Base-by-base conservation (phyloP, 768 basidiomycete genomes). In the Chiua virens region DNA sequence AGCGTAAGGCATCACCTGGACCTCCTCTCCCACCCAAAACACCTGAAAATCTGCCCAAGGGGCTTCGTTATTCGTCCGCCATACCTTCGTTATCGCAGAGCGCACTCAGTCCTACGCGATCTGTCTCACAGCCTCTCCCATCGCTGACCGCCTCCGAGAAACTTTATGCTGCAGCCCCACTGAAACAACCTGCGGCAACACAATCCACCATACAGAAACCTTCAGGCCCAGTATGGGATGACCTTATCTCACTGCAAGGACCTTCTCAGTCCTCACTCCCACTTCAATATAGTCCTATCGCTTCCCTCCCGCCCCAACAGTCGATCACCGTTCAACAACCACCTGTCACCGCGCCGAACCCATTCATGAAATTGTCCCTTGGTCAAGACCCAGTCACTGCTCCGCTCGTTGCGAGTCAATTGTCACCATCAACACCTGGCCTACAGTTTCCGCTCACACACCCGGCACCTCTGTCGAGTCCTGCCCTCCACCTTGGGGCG, bases 141-240 rank as follows among this genome's bases (percentile, higher is more conserved):
- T 48, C 46, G 21, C 49, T 42, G 15, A 28, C 34, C 21, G 28
- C 25, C 34, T 38, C 50, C 18, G 66, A 66, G 30, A 60, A 57
- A 30, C 53, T 52, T 18, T 35, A 47, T 28, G 20, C 45, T 22
- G 49, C n/a, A 21, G 41, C 36, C n/a, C 50, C 55, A 8, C 28
- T 42, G 15, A 52, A 21, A 44, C 54, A 35, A 42, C 28, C 57
- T 14, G n/a, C n/a, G 5, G 20, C 15, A 21, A 30, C 34, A 15
- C 61, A 47, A 25, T 53, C 59, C 47, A 53, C 61, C 18, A 47
- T 46, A 25, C 55, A 50, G 45, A 57, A 61, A 28, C 58, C 60
- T 21, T 21, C 49, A n/a, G 59, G 66, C n/a, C 71, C 72, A 43
- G 76, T 82, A n/a, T 85, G 83, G 83, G 73, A 77, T 32, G 83